Base-by-base conservation (phyloP, 1,139 yeast genomes). In the Geotrichum carabidarum region DNA sequence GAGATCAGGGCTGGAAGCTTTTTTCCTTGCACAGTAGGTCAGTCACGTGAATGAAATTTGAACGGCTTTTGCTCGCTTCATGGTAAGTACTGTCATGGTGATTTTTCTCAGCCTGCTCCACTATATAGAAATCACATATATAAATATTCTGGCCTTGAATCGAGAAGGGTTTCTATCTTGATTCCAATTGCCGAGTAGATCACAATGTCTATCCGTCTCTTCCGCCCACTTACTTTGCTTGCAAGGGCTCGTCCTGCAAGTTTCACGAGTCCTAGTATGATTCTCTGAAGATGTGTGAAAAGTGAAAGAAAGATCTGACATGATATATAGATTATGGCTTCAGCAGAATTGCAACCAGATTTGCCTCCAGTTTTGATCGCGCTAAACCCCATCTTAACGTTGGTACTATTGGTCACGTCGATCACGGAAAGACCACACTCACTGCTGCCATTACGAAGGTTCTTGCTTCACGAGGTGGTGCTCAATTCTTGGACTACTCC, bases 381-480 rank as follows among this genome's bases (percentile, higher is more conserved):
- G 57, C 62, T 56, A 90, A 93, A 78, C 99, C 99, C 50, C 99
- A 93, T 71, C 85, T 93, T 65, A 93, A 93, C 76, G 80, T 91
- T 66, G 98, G 97, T 78, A 91, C 97, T 71, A 91, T 84, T 70
- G 90, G 90, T 63, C 99, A 93, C 74, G 98, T 93, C 65, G 99
- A 93, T 78, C 98, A 93, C 75, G 99, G 99, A 74, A 93, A 93
- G 77, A 91, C 98, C 66, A 91, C 98, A 52, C 81, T 93, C 71
- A 93, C 98, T 59, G 98, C 99, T 62, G 98, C 99, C 68, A 91
- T 93, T 78, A 93, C 99, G 75, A 93, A 93, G 78, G 93, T 89
- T 58, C 80, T 93, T 63, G 79, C 97, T 53, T 82, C 79, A 65
- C 79, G 79, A 68, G 98, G 98, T 70, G 96, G 95, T 70, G 98